Conservation (phyloP, 352 stramenopile genomes). For the Phytophthora pini region DNA sequence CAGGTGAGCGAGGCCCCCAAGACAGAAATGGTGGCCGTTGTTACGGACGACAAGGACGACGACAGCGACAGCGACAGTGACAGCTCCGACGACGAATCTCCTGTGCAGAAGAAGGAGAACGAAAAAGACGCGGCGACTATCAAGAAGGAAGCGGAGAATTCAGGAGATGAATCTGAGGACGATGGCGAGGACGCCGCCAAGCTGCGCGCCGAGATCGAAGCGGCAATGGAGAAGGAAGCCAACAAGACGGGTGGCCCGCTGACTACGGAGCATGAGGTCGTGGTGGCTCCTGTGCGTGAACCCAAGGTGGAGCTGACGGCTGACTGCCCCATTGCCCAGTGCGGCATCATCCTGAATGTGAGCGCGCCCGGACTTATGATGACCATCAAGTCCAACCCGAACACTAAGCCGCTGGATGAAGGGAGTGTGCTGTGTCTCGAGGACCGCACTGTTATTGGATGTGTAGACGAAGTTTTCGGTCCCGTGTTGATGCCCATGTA, state of each 20-base stretch:
- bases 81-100: conserved; percentile 33
- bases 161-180: conserved; percentile 35
- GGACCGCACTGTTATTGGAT: conserved; percentile 78
- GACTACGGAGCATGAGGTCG: conserved; percentile 76
- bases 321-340: conserved; percentile 74
- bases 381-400: conserved; percentile 77
- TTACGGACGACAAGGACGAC: conserved; percentile 13
- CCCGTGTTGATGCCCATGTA: conserved; percentile 89
- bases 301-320: conserved; percentile 73
- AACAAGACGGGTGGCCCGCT: conserved; percentile 49
- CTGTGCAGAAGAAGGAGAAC: conserved; percentile 5
- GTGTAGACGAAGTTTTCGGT: conserved; percentile 87
- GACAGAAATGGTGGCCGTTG: conserved; percentile 7
- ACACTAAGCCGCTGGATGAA: conserved; percentile 74
- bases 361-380: conserved; percentile 70
- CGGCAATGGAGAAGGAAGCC: conserved; percentile 76
- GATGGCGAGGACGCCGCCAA: conserved; percentile 47
- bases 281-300: conserved; percentile 58
- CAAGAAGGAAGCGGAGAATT: conserved; percentile 23
- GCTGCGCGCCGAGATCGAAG: conserved; percentile 78
- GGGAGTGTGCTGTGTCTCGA: conserved; percentile 84
- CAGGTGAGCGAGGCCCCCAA: conserved; percentile 19
- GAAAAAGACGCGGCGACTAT: conserved; percentile 15
- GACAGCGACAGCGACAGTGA: conserved; percentile 36
- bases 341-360: conserved; percentile 71